Conservation (phyloP, 768 basidiomycete genomes). For the Lyophyllum shimeji region DNA sequence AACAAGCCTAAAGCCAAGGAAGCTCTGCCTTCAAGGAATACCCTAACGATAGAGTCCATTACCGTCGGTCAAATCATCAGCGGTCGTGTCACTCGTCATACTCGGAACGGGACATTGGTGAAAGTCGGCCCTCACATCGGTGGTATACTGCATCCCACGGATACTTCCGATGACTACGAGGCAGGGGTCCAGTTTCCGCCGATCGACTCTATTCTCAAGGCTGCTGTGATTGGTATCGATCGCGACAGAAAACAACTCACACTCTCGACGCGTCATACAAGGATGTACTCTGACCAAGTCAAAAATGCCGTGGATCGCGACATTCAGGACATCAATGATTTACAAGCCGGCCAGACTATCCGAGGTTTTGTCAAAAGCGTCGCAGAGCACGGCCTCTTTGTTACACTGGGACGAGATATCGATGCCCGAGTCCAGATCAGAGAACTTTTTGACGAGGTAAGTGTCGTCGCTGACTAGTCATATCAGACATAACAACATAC, state of each 20-base stretch:
- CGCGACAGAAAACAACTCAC: slow-evolving; percentile 62
- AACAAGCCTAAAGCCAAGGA: slow-evolving; percentile 62
- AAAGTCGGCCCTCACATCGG: slow-evolving; percentile 72
- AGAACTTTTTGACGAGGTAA: slow-evolving; percentile 85
- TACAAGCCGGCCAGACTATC: slow-evolving; percentile 73
- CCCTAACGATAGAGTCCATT: slow-evolving; percentile 66
- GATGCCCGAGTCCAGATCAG: slow-evolving; percentile 92
- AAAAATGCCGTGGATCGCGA: slow-evolving; percentile 64
- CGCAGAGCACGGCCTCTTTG: slow-evolving; percentile 85
- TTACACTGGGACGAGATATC: slow-evolving; percentile 77
- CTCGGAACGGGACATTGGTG: slow-evolving; percentile 69
- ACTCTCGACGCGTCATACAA: slow-evolving; percentile 81
- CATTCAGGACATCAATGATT: slow-evolving; percentile 55
- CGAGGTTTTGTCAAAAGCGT: slow-evolving; percentile 91
- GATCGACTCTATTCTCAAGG: slow-evolving; percentile 67
- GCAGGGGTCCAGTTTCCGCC: slow-evolving; percentile 53
- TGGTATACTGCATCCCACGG: slow-evolving; percentile 81
- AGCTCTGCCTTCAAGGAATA: slow-evolving; percentile 42
- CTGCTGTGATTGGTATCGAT: slow-evolving; percentile 71
- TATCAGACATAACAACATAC: slow-evolving; percentile 8
- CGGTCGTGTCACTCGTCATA: slow-evolving; percentile 78
- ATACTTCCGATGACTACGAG: slow-evolving; percentile 79
- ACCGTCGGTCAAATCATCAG: slow-evolving; percentile 71
- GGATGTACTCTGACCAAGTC: slow-evolving; percentile 52
- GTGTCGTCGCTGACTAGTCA: slow-evolving; percentile 21